These are phyloP conservation scores for Pichia sp. DNA, from an alignment of 1,139 yeast genomes.

Conservation along the genomic window DNA sequence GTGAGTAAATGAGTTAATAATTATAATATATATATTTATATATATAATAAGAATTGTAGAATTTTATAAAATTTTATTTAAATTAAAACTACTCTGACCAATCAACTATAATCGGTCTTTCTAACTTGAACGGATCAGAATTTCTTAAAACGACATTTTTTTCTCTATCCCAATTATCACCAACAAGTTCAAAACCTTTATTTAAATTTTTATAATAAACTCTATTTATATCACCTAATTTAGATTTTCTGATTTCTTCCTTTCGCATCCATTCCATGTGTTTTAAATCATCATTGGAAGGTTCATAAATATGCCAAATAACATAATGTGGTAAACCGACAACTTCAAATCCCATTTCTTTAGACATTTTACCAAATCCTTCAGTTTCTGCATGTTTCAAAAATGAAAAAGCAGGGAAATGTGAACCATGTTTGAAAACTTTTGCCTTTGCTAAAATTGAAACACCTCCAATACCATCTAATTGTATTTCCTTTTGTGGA, in stretches of 20 bases:
- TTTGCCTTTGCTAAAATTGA: slow-evolving; percentile 75
- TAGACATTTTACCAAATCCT: slow-evolving; percentile 86
- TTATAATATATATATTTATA: neutral
- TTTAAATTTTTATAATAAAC: slow-evolving; percentile 73
- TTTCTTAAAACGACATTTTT: slow-evolving; percentile 62
- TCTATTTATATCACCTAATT: slow-evolving; percentile 52
- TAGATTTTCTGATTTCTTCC: slow-evolving; percentile 70
- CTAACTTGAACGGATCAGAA: slow-evolving; percentile 50
- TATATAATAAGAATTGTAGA: too few species aligned
- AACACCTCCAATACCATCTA: slow-evolving; percentile 90
- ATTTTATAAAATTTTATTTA: neutral
- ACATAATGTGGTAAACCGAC: slow-evolving; percentile 89
- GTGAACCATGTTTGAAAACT: slow-evolving; percentile 76
- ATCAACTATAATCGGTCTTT: slow-evolving; percentile 48
- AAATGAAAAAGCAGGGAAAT: slow-evolving; percentile 85
- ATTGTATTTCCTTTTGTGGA: slow-evolving; percentile 57
- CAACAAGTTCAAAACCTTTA: slow-evolving; percentile 69
- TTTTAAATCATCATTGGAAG: slow-evolving; percentile 84
- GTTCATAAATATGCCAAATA: slow-evolving; percentile 83
- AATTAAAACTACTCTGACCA: slow-evolving; percentile 34
- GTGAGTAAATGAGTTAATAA: neutral
- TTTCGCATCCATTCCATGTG: slow-evolving; percentile 98
- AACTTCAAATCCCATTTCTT: slow-evolving; percentile 68
- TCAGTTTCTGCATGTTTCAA: slow-evolving; percentile 90
- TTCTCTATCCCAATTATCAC: slow-evolving; percentile 61